These are phyloP conservation scores for Phanerochaete carnosa DNA, from an alignment of 768 basidiomycete species.

Conservation along the genomic window DNA sequence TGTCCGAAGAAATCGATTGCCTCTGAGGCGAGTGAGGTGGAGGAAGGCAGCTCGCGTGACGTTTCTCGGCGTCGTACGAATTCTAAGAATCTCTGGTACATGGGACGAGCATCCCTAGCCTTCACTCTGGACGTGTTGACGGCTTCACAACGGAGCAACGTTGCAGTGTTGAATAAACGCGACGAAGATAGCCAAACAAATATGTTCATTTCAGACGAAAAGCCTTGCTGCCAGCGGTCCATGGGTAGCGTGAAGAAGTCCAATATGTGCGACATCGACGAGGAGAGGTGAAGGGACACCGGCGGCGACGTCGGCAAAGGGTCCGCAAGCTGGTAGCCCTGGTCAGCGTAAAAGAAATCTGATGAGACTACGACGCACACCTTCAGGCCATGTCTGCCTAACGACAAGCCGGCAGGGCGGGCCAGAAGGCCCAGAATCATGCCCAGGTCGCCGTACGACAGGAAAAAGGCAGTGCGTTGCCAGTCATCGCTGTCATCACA, in stretches of 20 bases:
- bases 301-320: slow-evolving; percentile 29
- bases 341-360: not conserved
- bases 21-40: slow-evolving; percentile 1
- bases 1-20: slow-evolving; percentile 17
- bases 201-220: slow-evolving; percentile 46
- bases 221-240: slow-evolving; percentile 49
- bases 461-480: slow-evolving; percentile 50
- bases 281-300: slow-evolving; percentile 45
- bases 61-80: slow-evolving; percentile 37
- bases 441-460: slow-evolving; percentile 68
- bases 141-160: not conserved
- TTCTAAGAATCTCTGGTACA: slow-evolving; percentile 57
- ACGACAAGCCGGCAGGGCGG: slow-evolving; percentile 45
- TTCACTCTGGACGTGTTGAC: slow-evolving; percentile 15
- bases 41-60: slow-evolving; percentile 4
- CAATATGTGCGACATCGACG: slow-evolving; percentile 46
- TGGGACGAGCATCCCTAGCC: slow-evolving; percentile 45
- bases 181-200: slow-evolving; percentile 59
- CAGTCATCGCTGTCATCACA: slow-evolving; percentile 48
- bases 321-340: slow-evolving; percentile 28
- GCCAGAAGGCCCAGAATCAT: slow-evolving; percentile 64
- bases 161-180: slow-evolving; percentile 42
- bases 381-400: slow-evolving; percentile 57
- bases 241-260: slow-evolving; percentile 57
- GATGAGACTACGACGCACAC: slow-evolving; percentile 29